These are phyloP conservation scores for Xylaria polymorpha DNA, from an alignment of 2,329 filamentous ascomycete species.

Conservation along the genomic window DNA sequence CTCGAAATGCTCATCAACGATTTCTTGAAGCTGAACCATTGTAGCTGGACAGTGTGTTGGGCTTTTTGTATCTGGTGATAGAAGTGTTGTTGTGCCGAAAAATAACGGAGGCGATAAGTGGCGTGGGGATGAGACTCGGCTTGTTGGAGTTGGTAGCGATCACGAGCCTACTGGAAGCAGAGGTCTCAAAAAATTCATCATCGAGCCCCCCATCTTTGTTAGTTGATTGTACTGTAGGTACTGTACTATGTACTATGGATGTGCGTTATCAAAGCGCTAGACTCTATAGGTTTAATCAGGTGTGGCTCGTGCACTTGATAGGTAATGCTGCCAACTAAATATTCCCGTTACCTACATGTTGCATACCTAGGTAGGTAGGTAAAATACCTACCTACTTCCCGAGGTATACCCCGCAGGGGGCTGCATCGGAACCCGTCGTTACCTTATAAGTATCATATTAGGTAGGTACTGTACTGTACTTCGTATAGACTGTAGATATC, in stretches of 20 bases:
- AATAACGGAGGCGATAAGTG: background rate
- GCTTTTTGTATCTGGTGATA: background rate
- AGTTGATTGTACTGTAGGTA: conserved; percentile 18
- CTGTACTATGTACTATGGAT: no score
- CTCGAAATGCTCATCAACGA: conserved; percentile 95
- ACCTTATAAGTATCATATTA: no score
- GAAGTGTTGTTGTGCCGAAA: background rate
- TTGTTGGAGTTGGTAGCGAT: background rate
- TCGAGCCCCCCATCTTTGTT: conserved; percentile 12
- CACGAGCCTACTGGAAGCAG: conserved; percentile 5
- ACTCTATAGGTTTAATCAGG: background rate
- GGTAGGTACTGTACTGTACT: no score
- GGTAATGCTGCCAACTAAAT: background rate
- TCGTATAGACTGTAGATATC: no score
- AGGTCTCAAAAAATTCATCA: conserved; percentile 39
- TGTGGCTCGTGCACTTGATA: conserved; percentile 6
- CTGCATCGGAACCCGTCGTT: no score
- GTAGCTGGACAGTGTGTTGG: background rate
- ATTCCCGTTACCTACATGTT: background rate
- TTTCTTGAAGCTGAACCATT: conserved; percentile 95
- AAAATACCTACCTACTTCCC: background rate
- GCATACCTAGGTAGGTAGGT: no score
- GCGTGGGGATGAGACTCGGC: background rate
- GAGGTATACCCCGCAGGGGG: no score
- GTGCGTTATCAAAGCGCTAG: conserved; percentile 17